phyloP scores from a whole-genome alignment of 225 moss, liverwort and hornwort species.

The Pseudisothecium myosuroides region DNA sequence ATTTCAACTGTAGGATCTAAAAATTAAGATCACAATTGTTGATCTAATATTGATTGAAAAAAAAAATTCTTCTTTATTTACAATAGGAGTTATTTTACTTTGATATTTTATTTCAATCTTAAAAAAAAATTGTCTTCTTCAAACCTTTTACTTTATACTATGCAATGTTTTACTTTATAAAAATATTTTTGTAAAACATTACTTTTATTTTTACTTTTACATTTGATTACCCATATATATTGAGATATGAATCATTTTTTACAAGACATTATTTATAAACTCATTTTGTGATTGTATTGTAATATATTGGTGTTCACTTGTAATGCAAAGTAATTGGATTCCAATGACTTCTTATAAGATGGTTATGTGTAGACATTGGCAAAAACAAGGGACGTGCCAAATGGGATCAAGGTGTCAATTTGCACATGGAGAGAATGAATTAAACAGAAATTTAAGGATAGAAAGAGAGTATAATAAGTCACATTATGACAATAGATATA shows the following conservation, averaged over 20 bases:
- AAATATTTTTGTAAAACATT: too few species aligned
- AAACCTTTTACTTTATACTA: background rate
- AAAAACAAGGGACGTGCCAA: background rate
- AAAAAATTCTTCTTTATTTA: accelerated
- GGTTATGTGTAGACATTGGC: background rate
- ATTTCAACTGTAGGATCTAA: accelerated
- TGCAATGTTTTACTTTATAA: too few species aligned
- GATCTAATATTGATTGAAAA: too few species aligned
- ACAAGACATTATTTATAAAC: background rate
- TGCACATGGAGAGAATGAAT: background rate
- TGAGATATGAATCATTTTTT: background rate
- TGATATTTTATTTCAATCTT: background rate
- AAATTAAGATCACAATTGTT: background rate
- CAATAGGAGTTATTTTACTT: background rate
- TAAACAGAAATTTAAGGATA: background rate
- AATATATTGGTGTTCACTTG: background rate
- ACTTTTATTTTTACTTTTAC: background rate
- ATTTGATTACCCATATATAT: background rate
- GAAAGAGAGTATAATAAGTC: background rate
- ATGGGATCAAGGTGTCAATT: background rate
- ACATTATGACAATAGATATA: too few species aligned
- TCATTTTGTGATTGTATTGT: background rate
- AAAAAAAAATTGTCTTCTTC: accelerated
- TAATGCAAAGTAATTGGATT: background rate
- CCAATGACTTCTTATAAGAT: background rate